These are phyloP conservation scores for Pseudotsuga menziesii DNA, from an alignment of 75 land plant genomes.

Conservation along the genomic window DNA sequence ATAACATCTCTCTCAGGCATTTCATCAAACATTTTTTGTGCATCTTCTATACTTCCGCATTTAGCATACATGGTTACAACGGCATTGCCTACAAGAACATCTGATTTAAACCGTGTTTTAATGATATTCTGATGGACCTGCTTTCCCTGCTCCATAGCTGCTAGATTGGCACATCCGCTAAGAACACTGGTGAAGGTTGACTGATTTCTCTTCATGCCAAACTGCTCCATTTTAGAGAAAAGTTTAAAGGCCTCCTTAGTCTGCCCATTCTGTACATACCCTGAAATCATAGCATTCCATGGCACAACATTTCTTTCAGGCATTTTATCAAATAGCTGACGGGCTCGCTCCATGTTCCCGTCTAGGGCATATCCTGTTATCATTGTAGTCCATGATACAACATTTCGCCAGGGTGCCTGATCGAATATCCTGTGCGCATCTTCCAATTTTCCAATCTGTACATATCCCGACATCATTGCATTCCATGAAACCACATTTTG, in stretches of 20 bases:
- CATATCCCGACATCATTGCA: constrained; percentile 39
- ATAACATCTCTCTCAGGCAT: constrained; percentile 40
- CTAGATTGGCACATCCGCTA: constrained; percentile 49
- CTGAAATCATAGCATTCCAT: too few relatives aligned
- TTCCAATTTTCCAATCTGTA: constrained; percentile 17
- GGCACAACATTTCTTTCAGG: too few relatives aligned
- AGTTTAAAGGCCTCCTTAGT: too few relatives aligned
- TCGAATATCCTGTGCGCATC: constrained; percentile 16
- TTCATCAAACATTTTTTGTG: constrained; percentile 42
- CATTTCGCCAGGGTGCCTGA: too few relatives aligned
- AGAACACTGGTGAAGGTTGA: constrained; percentile 16
- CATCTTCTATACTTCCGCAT: constrained; percentile 30
- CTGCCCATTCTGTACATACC: too few relatives aligned
- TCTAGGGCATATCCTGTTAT: too few relatives aligned
- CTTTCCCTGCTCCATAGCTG: constrained; percentile 26
- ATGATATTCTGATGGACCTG: constrained; percentile 26
- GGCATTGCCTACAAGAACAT: constrained; percentile 39
- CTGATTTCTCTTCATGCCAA: too few relatives aligned
- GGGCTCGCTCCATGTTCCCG: too few relatives aligned
- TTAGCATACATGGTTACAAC: constrained; percentile 48
- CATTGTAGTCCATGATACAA: too few relatives aligned
- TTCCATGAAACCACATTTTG: constrained; percentile 41
- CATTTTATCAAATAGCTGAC: too few relatives aligned
- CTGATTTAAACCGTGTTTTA: constrained; percentile 28
- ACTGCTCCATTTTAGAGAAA: too few relatives aligned